phyloP scores from a whole-genome alignment of 306 rosid genomes.

The Acacia confusa region DNA sequence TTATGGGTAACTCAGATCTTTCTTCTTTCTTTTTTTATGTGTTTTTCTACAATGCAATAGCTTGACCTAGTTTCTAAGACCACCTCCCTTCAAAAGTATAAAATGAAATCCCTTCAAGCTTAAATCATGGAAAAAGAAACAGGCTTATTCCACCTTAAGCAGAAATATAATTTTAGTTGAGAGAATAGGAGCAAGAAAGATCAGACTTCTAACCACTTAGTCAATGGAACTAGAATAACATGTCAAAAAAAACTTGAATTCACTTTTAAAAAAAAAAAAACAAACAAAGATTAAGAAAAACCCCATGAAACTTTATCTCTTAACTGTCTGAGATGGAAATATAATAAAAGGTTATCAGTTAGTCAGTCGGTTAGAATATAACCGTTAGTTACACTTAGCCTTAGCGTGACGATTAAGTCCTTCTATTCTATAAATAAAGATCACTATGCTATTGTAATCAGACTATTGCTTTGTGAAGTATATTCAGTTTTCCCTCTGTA shows the following conservation, averaged over 20 bases:
- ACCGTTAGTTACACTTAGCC: too few relatives aligned
- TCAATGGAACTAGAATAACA: background rate
- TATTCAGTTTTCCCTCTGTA: too few relatives aligned
- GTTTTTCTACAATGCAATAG: background rate
- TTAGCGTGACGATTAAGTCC: too few relatives aligned
- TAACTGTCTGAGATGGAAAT: background rate
- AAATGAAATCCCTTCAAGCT: background rate
- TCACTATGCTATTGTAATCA: too few relatives aligned
- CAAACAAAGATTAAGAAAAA: background rate
- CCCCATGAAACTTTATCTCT: background rate
- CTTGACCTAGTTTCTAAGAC: background rate
- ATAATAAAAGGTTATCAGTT: too few relatives aligned
- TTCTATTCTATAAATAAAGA: too few relatives aligned
- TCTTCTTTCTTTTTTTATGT: background rate
- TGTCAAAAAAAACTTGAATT: background rate
- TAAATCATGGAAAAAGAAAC: background rate
- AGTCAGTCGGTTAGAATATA: too few relatives aligned
- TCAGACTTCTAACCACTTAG: background rate
- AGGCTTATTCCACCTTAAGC: background rate
- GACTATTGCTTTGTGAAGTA: too few relatives aligned
- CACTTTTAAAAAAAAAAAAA: background rate
- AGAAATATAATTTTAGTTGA: background rate
- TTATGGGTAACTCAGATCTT: conserved; percentile 64
- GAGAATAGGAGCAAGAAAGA: background rate
- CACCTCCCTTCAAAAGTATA: background rate